Evolutionary conservation across 306 rosid species (phyloP), one percentile per base, ranked within the genome.

Genomic region (Lupinus albus): DNA sequence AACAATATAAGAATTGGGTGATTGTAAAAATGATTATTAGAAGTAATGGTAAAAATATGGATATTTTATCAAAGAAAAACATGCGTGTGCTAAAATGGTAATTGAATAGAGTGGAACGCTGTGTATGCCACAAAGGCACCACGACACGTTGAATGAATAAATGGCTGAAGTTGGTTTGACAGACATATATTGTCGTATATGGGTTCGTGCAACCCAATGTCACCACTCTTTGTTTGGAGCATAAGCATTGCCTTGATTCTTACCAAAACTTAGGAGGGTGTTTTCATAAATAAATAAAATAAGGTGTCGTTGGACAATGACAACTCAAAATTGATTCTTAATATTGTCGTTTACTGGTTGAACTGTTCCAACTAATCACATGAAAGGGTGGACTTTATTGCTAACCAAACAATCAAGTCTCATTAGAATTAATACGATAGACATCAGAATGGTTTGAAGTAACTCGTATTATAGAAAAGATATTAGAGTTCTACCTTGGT

Each of bases 271-370:
- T 4, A 25, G 4, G 30, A 25, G 30, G 30, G 30, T 25, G 30
- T 25, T 25, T 25, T 25, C 0, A 1, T 25, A 25, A 25, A n/a
- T n/a, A 4, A 25, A 4, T 2, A 25, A 25, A 25, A 25, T 2
- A 25, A 0, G 74, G 57, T 52, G 47, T 77, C 45, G 74, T 81
- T 83, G 83, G 83, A 78, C 82, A 54, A 54, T 68, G 85, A 86
- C 89, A 82, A 73, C 91, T 80, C 88, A 38, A 80, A 84, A 86
- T 82, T 45, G 57, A 61, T 62, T 32, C 42, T 32, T 13, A 20
- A 61, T 52, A 20, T 75, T 80, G 88, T 88, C 89, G 82, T 81
- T 61, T 82, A 28, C 3, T 17, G 18, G 9, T 18, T 48, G n/a
- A 61, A 35, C 55, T 57, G n/a, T 51, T 64, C 25, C 25, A 20